A percentile compares a stretch with the other conserved stretches of the same genome.
Conservation (phyloP, 768 basidiomycete genomes). For the Hygrophoropsis aurantiaca region DNA sequence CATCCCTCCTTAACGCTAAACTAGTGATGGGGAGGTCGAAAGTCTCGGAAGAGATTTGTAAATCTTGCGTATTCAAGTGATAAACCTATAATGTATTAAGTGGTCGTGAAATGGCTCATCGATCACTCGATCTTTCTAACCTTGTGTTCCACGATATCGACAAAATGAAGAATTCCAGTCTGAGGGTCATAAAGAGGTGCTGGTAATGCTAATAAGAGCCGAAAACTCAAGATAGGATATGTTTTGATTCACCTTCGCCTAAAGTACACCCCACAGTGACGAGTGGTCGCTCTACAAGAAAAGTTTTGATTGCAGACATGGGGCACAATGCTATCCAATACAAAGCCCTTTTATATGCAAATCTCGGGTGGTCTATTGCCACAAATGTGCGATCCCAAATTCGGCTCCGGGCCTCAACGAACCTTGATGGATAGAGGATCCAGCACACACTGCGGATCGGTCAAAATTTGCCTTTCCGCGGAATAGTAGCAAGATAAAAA, state of each 20-base stretch:
- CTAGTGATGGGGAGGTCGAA: slow-evolving; percentile 59
- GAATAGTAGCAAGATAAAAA: not conserved
- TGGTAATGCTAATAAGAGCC: too few species aligned
- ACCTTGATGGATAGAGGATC: too few species aligned
- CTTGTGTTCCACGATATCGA: slow-evolving; percentile 61
- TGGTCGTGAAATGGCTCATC: not conserved
- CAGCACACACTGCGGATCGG: not conserved
- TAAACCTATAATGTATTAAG: slow-evolving; percentile 49
- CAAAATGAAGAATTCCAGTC: slow-evolving; percentile 60
- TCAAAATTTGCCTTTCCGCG: slow-evolving; percentile 1
- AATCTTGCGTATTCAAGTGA: slow-evolving; percentile 45
- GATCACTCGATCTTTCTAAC: slow-evolving; percentile 25
- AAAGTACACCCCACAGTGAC: slow-evolving; percentile 54
- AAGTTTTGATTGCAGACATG: slow-evolving; percentile 16
- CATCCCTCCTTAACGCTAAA: slow-evolving; percentile 49
- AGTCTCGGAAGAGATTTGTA: slow-evolving; percentile 43
- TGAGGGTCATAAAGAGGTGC: slow-evolving; percentile 62
- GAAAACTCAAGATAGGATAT: too few species aligned
- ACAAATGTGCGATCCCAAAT: too few species aligned
- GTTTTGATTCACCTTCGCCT: slow-evolving; percentile 56
- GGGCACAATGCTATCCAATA: not conserved
- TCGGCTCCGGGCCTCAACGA: too few species aligned
- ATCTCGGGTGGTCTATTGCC: too few species aligned
- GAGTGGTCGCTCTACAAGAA: slow-evolving; percentile 38
- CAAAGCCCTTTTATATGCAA: too few species aligned